Conservation (phyloP, 139 green algal species). For the Diplosphaera chodatii region DNA sequence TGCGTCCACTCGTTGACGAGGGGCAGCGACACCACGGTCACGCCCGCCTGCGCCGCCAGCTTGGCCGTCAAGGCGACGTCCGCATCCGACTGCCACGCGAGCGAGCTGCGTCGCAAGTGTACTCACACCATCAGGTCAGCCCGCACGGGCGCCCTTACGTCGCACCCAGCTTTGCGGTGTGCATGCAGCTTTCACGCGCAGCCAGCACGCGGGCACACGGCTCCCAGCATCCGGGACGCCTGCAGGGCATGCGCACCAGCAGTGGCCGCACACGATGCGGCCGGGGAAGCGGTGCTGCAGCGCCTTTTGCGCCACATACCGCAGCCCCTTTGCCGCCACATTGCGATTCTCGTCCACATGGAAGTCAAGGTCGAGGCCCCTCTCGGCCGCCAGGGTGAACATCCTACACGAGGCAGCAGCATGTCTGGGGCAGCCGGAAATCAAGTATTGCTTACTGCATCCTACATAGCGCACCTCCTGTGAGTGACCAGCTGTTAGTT, state of each 20-base stretch:
- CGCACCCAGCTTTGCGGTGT: no score
- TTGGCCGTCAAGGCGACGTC: slow-evolving; percentile 35
- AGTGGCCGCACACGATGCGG: slow-evolving; percentile 66
- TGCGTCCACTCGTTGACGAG: slow-evolving; percentile 72
- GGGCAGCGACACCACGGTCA: slow-evolving; percentile 60
- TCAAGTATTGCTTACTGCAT: no score
- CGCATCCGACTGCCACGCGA: slow-evolving; percentile 36
- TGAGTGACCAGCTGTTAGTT: no score
- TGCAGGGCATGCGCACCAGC: slow-evolving; percentile 39
- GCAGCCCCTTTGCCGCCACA: slow-evolving; percentile 47
- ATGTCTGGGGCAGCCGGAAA: no score
- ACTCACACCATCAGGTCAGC: no score
- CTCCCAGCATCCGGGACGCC: no score
- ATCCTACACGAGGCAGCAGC: slow-evolving; percentile 41
- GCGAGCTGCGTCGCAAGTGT: slow-evolving; percentile 43
- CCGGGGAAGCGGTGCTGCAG: slow-evolving; percentile 56
- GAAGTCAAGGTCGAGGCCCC: slow-evolving; percentile 64
- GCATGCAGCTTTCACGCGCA: no score
- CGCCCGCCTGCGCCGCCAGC: slow-evolving; percentile 21
- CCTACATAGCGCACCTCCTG: no score
- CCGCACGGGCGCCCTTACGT: no score
- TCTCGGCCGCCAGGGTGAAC: slow-evolving; percentile 55
- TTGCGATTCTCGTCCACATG: slow-evolving; percentile 76
- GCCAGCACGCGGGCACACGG: no score
- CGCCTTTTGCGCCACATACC: slow-evolving; percentile 50